These are phyloP conservation scores for Metschnikowia lunata DNA, from an alignment of 805 yeast genomes.

Conservation along the genomic window DNA sequence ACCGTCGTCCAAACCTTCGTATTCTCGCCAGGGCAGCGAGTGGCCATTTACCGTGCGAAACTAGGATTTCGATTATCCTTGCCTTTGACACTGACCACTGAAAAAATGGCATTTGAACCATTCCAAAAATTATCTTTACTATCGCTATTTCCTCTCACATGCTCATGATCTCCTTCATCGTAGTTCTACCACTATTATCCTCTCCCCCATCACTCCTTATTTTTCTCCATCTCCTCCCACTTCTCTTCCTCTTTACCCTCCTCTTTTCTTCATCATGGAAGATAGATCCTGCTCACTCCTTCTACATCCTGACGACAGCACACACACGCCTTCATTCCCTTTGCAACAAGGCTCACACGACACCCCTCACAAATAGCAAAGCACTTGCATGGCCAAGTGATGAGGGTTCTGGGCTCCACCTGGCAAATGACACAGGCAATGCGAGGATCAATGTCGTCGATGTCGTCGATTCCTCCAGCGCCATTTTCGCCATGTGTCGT, in stretches of 20 bases:
- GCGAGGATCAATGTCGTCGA: constrained; percentile 29
- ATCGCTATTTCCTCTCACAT: no score
- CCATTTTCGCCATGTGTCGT: neutral
- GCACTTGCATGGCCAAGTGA: constrained; percentile 92
- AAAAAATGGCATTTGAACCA: no score
- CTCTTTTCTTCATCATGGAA: constrained; percentile 37
- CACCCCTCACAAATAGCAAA: constrained; percentile 85
- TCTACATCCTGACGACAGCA: constrained; percentile 77
- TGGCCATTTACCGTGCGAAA: no score
- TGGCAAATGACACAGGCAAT: constrained; percentile 79
- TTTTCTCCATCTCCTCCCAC: neutral
- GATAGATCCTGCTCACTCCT: constrained; percentile 55
- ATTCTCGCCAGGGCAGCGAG: no score
- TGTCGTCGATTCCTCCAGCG: constrained; percentile 11
- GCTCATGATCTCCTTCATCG: no score
- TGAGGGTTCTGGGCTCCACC: constrained; percentile 63
- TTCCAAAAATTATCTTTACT: no score
- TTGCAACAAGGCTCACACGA: constrained; percentile 63
- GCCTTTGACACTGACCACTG: no score
- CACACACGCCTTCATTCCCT: constrained; percentile 76
- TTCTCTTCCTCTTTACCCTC: neutral
- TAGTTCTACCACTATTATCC: no score
- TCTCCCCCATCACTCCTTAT: neutral
- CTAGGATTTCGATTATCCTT: no score
- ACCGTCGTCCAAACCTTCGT: no score